These are phyloP conservation scores for Albizia julibrissin DNA, from an alignment of 306 rosid genomes.

Conservation along the genomic window DNA sequence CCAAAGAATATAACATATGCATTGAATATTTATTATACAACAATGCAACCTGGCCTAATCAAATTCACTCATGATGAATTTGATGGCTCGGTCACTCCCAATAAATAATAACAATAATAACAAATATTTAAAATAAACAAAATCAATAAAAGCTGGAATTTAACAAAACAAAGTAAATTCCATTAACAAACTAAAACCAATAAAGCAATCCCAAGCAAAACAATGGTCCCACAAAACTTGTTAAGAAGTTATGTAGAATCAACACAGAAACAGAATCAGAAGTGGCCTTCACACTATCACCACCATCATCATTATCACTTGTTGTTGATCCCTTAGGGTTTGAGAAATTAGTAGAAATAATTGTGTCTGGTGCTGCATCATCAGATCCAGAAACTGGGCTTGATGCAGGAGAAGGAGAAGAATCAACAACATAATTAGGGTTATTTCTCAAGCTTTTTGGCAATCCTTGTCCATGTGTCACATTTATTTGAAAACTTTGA, in stretches of 20 bases:
- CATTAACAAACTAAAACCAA: conserved; percentile 17
- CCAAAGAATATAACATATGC: background rate
- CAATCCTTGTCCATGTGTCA: conserved; percentile 77
- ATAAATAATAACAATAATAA: background rate
- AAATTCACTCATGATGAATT: background rate
- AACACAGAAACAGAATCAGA: background rate
- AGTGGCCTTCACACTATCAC: background rate
- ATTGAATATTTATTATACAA: background rate
- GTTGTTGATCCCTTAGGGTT: conserved; percentile 46
- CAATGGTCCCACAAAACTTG: background rate
- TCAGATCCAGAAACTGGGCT: conserved; percentile 59
- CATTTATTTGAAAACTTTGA: conserved; percentile 66
- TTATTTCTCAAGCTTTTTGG: conserved; percentile 43
- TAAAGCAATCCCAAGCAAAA: background rate
- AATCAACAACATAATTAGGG: conserved; percentile 43
- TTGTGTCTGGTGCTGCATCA: conserved; percentile 69
- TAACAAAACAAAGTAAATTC: background rate
- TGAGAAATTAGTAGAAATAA: conserved; percentile 67
- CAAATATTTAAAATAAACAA: background rate
- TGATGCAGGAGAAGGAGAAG: conserved; percentile 59
- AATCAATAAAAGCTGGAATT: background rate
- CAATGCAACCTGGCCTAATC: background rate
- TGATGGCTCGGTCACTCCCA: background rate
- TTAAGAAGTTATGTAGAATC: background rate
- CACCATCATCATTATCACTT: background rate